Percentiles rank a stretch among this genome's conserved stretches.
phyloP scores from a whole-genome alignment of 805 yeast genomes.

The Ogataea dorogensis region DNA sequence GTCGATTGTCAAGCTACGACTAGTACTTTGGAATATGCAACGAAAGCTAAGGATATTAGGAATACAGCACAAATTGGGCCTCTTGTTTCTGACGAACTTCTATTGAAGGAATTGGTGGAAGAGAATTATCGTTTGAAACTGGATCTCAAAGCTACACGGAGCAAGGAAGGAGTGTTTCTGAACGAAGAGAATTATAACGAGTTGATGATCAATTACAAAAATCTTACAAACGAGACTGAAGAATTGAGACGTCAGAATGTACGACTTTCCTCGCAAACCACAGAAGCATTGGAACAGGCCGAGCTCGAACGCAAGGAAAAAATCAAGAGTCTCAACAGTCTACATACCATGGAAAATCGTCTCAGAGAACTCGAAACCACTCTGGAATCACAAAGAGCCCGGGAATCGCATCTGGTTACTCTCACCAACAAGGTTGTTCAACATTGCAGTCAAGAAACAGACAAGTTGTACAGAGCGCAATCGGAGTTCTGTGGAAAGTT shows the following conservation, averaged over 20 bases:
- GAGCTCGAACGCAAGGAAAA: conserved; percentile 26
- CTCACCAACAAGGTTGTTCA: conserved; percentile 24
- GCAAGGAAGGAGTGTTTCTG: conserved; percentile 65
- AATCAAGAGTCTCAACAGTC: conserved; percentile 14
- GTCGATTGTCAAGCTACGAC: conserved; percentile 49
- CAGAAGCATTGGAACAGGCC: conserved; percentile 19
- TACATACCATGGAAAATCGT: conserved; percentile 30
- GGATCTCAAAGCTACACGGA: conserved; percentile 61
- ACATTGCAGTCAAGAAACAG: conserved; percentile 29
- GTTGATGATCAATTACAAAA: conserved; percentile 47
- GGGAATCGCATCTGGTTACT: conserved; percentile 15
- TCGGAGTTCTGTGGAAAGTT: conserved; percentile 15
- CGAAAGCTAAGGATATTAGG: conserved; percentile 53
- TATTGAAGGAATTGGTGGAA: conserved; percentile 45
- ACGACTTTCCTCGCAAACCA: conserved; percentile 38
- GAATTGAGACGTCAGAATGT: conserved; percentile 46
- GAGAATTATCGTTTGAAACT: conserved; percentile 44
- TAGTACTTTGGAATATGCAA: conserved; percentile 55
- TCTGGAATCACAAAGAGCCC: conserved; percentile 25
- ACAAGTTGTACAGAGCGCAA: conserved; percentile 23
- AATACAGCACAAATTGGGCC: conserved; percentile 52
- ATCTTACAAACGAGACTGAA: conserved; percentile 47
- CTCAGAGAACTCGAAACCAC: conserved; percentile 34
- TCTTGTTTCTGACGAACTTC: conserved; percentile 40
- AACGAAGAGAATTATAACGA: conserved; percentile 58